These are phyloP conservation scores for Penicillium malachiteum DNA, from an alignment of 495 filamentous ascomycete genomes.

Conservation along the genomic window DNA sequence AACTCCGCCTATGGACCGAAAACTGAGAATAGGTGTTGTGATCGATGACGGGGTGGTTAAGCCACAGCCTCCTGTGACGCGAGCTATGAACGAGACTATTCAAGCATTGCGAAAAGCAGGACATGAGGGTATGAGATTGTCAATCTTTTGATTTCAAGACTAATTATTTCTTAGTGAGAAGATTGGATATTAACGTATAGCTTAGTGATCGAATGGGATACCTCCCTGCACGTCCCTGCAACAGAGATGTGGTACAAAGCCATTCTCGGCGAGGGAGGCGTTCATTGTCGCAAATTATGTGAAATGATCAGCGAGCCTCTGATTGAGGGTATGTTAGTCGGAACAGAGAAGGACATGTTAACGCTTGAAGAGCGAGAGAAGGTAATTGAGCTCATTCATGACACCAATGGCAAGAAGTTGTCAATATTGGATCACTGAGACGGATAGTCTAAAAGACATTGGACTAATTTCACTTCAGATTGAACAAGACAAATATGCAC, in stretches of 20 bases:
- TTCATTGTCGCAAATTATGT: constrained; percentile 46
- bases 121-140: constrained; percentile 34
- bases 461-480: not conserved
- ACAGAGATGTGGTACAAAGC: constrained; percentile 42
- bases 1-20: constrained; percentile 15
- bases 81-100: constrained; percentile 39
- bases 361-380: constrained; percentile 28
- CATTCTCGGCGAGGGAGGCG: constrained; percentile 59
- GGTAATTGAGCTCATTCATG: constrained; percentile 5
- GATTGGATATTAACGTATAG: not conserved
- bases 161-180: not conserved
- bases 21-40: constrained; percentile 51
- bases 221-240: constrained; percentile 20
- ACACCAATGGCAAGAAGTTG: too few species aligned
- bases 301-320: constrained; percentile 53
- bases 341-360: constrained; percentile 26
- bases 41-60: constrained; percentile 51
- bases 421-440: too few species aligned
- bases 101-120: constrained; percentile 40
- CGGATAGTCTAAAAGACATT: too few species aligned
- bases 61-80: constrained; percentile 51
- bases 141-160: not conserved
- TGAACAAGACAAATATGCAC: constrained; percentile 28
- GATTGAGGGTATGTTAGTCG: constrained; percentile 46
- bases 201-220: constrained; percentile 45